Evolutionary conservation across 768 basidiomycete genomes (phyloP).

Genomic region (Stropharia rugosoannulata): DNA sequence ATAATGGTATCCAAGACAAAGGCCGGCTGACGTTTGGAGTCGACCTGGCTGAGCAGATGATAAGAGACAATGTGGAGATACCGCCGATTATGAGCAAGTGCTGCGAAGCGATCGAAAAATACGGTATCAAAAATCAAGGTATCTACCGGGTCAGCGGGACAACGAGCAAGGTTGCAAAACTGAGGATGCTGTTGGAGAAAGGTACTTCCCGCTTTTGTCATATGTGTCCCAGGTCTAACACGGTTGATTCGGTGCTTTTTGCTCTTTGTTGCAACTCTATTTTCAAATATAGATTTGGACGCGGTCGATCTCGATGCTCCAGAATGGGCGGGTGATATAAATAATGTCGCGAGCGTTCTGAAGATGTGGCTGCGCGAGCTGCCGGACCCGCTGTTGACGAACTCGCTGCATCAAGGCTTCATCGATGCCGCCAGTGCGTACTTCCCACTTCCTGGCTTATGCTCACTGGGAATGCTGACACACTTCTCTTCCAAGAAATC

Average conservation of each 20-base stretch:
- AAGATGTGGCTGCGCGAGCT: slow-evolving; percentile 97
- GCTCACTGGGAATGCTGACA: slow-evolving; percentile 8
- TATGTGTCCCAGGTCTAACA: background rate
- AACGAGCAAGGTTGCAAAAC: slow-evolving; percentile 77
- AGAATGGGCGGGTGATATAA: slow-evolving; percentile 94
- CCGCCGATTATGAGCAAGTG: slow-evolving; percentile 88
- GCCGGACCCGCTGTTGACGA: slow-evolving; percentile 90
- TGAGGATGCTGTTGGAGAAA: slow-evolving; percentile 84
- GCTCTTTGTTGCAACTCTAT: background rate
- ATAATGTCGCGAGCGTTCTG: slow-evolving; percentile 90
- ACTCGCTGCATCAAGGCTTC: slow-evolving; percentile 84
- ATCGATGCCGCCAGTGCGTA: slow-evolving; percentile 91
- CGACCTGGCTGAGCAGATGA: slow-evolving; percentile 90
- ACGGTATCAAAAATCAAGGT: slow-evolving; percentile 82
- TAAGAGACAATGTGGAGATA: slow-evolving; percentile 86
- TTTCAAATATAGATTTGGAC: slow-evolving; percentile 62
- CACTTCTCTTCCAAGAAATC: slow-evolving; percentile 49
- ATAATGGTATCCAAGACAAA: slow-evolving; percentile 50
- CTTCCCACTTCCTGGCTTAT: background rate
- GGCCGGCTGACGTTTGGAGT: slow-evolving; percentile 89
- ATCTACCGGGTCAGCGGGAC: slow-evolving; percentile 95
- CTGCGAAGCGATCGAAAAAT: slow-evolving; percentile 86
- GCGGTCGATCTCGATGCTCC: slow-evolving; percentile 82
- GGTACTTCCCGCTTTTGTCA: slow-evolving; percentile 42
- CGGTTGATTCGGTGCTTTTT: background rate